These are phyloP conservation scores for Linnemannia zychae DNA, from an alignment of 192 early-diverging fungal genomes.

Conservation along the genomic window DNA sequence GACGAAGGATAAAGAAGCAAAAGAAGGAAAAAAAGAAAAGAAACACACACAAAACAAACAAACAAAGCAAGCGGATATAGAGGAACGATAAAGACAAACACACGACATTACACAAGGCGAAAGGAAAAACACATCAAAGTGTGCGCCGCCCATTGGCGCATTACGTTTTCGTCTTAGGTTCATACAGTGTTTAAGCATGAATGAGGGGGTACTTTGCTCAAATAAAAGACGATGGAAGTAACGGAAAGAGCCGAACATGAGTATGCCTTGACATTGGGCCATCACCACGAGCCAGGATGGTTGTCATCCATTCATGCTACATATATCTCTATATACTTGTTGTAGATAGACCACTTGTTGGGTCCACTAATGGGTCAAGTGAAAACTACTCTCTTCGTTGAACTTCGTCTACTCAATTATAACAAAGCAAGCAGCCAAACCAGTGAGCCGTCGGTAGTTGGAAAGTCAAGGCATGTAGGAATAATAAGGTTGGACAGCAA, in stretches of 20 bases:
- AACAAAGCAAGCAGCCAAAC: not conserved
- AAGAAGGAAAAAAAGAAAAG: not conserved
- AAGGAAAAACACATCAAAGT: not conserved
- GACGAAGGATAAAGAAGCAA: not conserved
- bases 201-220: not conserved
- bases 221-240: slow-evolving; percentile 1
- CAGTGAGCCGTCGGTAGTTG: not conserved
- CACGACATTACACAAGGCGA: not conserved
- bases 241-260: not conserved
- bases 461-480: not conserved
- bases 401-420: not conserved
- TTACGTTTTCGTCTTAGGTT: not conserved
- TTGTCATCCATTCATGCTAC: not conserved
- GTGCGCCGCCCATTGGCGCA: not conserved
- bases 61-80: not conserved
- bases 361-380: too few relatives aligned
- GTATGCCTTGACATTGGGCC: not conserved
- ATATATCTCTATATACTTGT: not conserved
- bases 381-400: not conserved
- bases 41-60: not conserved
- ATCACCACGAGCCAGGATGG: not conserved
- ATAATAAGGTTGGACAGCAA: not conserved
- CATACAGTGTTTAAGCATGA: not conserved
- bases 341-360: too few relatives aligned
- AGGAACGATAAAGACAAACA: not conserved